These are phyloP conservation scores for Kodamaea plutei DNA, from an alignment of 1,139 yeast species.

Conservation along the genomic window DNA sequence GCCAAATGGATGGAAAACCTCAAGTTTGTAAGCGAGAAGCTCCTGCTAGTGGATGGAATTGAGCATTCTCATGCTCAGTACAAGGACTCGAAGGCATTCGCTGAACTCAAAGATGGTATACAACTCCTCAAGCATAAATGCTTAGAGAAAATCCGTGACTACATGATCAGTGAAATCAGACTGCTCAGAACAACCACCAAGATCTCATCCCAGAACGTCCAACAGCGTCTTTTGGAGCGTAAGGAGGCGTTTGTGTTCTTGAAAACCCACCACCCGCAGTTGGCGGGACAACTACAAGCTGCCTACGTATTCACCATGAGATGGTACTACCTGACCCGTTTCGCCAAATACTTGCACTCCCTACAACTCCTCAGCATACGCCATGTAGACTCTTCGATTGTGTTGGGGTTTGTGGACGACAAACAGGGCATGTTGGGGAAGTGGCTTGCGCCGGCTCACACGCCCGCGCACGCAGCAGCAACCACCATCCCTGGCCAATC, in stretches of 20 bases:
- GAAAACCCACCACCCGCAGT: slow-evolving; percentile 48
- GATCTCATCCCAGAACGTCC: slow-evolving; percentile 69
- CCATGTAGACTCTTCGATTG: slow-evolving; percentile 48
- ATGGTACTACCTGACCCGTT: slow-evolving; percentile 85
- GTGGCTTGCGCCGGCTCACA: slow-evolving; percentile 19
- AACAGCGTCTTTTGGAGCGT: slow-evolving; percentile 56
- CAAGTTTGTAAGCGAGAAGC: slow-evolving; percentile 53
- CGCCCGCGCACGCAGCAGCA: slow-evolving; percentile 5
- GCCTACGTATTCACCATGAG: slow-evolving; percentile 86
- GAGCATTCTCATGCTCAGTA: slow-evolving; percentile 25
- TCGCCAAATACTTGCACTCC: slow-evolving; percentile 74
- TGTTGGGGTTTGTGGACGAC: slow-evolving; percentile 44
- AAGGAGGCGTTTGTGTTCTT: slow-evolving; percentile 62
- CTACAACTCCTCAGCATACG: slow-evolving; percentile 59
- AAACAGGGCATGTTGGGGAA: slow-evolving; percentile 24
- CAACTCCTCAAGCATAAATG: slow-evolving; percentile 47
- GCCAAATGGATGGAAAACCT: slow-evolving; percentile 58
- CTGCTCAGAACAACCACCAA: slow-evolving; percentile 44
- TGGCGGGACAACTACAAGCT: slow-evolving; percentile 70
- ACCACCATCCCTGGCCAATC: slow-evolving; percentile 1
- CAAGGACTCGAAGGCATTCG: slow-evolving; percentile 30
- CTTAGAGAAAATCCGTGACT: slow-evolving; percentile 73
- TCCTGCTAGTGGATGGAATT: slow-evolving; percentile 38
- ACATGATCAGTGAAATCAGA: slow-evolving; percentile 60
- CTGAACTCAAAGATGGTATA: slow-evolving; percentile 36